A percentile compares a stretch with the other conserved stretches of the same genome.
phyloP scores from a whole-genome alignment of 2,329 filamentous ascomycete species.

The Microascus cirrosus region DNA sequence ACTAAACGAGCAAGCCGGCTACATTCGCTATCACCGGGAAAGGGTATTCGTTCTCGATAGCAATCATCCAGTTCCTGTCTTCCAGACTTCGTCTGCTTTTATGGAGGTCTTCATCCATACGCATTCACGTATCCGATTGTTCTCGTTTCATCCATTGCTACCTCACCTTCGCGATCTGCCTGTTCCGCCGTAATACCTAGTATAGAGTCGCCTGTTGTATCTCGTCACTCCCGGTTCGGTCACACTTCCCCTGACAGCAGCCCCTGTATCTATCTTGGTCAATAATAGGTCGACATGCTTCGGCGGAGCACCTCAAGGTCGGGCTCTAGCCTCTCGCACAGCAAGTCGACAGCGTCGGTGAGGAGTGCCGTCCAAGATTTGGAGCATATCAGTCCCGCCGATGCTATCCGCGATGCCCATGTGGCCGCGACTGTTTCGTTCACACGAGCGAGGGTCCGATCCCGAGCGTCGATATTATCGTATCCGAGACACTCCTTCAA shows the following conservation, averaged over 20 bases:
- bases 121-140: neutral
- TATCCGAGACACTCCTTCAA: neutral
- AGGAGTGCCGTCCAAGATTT: constrained; percentile 27
- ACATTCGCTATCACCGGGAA: too few relatives aligned
- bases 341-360: constrained; percentile 41
- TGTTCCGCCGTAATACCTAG: neutral
- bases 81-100: neutral
- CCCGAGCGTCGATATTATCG: constrained; percentile 10
- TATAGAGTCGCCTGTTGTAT: neutral
- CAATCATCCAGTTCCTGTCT: too few relatives aligned
- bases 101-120: neutral
- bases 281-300: constrained; percentile 27
- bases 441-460: constrained; percentile 33
- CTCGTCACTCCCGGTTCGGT: neutral
- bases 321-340: constrained; percentile 31
- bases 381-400: constrained; percentile 34
- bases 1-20: too few relatives aligned
- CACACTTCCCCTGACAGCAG: neutral
- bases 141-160: neutral
- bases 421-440: constrained; percentile 53
- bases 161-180: neutral
- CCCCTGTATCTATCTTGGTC: neutral
- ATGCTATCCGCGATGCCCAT: constrained; percentile 47
- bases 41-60: too few relatives aligned
- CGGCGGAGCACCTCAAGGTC: constrained; percentile 35